Base-by-base conservation (phyloP, 1,284 basidiomycete genomes). In the Cystobasidium sp. region DNA sequence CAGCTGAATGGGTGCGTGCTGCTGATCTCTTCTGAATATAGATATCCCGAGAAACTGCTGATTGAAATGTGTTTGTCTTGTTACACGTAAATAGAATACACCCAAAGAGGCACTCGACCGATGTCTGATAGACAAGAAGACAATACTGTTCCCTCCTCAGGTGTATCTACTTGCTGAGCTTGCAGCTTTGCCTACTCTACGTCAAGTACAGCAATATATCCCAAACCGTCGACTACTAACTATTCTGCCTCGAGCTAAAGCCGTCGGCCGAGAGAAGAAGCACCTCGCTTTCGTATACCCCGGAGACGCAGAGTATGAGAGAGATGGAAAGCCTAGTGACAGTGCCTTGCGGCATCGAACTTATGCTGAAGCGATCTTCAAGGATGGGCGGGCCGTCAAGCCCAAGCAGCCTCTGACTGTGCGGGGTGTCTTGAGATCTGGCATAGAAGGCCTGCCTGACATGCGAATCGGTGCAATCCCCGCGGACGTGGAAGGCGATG, bases 1-100 rank as follows among this genome's bases (percentile, higher is more conserved):
- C 70, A 18, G 70, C 70, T n/a, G 70, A 65, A 65, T 73, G 70
- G 70, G 70, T 73, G 52, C n/a, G 70, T 31, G n/a, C 31, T 31
- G 12, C 9, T 18, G n/a, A 43, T 31, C 10, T 20, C 18, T 20
- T 43, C 31, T 47, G n/a, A 44, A 31, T 5, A 31, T 31, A 31
- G 31, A 31, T 2, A 31, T 31, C 31, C 31, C 31, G 31, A 31
- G 31, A 31, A 31, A 31, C 2, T 31, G 31, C 31, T 31, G 31
- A 31, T 31, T 31, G 31, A 31, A 31, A 31, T 31, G 31, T 31
- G 31, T 31, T 31, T 31, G 31, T 31, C 31, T 31, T 31, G 31
- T 31, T 31, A 31, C 31, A 31, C 31, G 31, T 31, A 31, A 31
- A 31, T 31, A 68, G 72, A 46, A 37, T 8, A 74, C 72, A 6